Evolutionary conservation across 1,284 basidiomycete genomes (phyloP).

Genomic region (Athelia psychrophila): DNA sequence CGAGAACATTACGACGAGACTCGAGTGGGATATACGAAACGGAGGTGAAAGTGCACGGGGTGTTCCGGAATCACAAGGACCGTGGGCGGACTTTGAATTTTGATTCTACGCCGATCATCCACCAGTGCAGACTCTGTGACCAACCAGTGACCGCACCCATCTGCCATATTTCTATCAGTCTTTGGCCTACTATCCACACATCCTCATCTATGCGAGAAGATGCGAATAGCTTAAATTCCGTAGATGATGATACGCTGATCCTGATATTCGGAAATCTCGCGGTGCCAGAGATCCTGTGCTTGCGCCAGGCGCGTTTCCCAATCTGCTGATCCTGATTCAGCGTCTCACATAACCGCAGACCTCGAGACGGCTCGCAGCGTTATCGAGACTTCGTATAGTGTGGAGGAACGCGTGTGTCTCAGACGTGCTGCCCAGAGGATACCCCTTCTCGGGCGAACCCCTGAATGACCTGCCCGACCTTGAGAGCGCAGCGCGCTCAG

Average conservation of each 20-base stretch:
- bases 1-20: neutral
- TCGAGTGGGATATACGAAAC: neutral
- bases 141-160: too few relatives aligned
- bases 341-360: constrained; percentile 31
- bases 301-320: constrained; percentile 40
- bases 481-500: constrained; percentile 38
- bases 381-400: constrained; percentile 45
- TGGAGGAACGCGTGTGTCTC: constrained; percentile 50
- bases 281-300: constrained; percentile 42
- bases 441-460: constrained; percentile 41
- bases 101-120: too few relatives aligned
- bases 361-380: constrained; percentile 39
- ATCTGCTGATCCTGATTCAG: neutral
- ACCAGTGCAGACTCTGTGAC: too few relatives aligned
- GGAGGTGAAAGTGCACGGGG: too few relatives aligned
- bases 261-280: constrained; percentile 41
- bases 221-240: neutral
- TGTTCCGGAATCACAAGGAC: too few relatives aligned
- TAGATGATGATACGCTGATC: constrained; percentile 48
- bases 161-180: too few relatives aligned
- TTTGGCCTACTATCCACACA: neutral
- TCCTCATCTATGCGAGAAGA: neutral
- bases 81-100: too few relatives aligned
- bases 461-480: constrained; percentile 34
- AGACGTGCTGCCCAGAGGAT: constrained; percentile 39